A percentile compares a stretch with the other conserved stretches of the same genome.
phyloP scores from a whole-genome alignment of 1,139 yeast species.

The Arxiozyma heterogenica region DNA sequence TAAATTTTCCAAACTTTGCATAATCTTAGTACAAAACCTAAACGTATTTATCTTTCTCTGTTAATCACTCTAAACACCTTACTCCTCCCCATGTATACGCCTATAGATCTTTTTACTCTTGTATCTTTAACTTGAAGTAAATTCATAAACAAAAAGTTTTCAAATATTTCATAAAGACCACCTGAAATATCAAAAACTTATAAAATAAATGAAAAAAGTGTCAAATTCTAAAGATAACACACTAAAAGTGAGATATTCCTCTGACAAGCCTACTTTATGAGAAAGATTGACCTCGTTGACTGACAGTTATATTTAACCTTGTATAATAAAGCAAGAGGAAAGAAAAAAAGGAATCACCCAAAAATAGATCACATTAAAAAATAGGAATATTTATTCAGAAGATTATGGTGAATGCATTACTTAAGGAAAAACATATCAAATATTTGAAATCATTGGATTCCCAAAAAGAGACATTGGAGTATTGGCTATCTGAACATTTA shows the following conservation, averaged over 20 bases:
- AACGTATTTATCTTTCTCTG: not conserved
- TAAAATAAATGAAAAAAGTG: no score
- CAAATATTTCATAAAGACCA: not conserved
- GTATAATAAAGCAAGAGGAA: not conserved
- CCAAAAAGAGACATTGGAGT: conserved; percentile 53
- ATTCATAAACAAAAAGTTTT: no score
- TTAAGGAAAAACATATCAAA: conserved; percentile 41
- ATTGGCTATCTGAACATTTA: conserved; percentile 86
- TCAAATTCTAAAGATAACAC: not conserved
- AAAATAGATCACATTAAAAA: no score
- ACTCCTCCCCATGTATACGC: not conserved
- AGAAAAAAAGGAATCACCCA: not conserved
- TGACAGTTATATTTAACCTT: not conserved
- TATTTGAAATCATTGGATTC: conserved; percentile 45
- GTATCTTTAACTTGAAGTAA: not conserved
- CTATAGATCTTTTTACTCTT: not conserved
- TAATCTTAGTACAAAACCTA: not conserved
- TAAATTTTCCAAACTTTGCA: not conserved
- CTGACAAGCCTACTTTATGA: no score
- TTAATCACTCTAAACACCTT: no score
- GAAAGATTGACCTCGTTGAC: no score
- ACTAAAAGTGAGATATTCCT: not conserved
- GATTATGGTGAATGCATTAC: not conserved
- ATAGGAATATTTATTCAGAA: not conserved
- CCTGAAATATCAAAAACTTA: not conserved